A percentile compares a stretch with the other conserved stretches of the same genome.
These are phyloP conservation scores for Closterium sp. DNA, from an alignment of 139 green algal species.

Conservation along the genomic window DNA sequence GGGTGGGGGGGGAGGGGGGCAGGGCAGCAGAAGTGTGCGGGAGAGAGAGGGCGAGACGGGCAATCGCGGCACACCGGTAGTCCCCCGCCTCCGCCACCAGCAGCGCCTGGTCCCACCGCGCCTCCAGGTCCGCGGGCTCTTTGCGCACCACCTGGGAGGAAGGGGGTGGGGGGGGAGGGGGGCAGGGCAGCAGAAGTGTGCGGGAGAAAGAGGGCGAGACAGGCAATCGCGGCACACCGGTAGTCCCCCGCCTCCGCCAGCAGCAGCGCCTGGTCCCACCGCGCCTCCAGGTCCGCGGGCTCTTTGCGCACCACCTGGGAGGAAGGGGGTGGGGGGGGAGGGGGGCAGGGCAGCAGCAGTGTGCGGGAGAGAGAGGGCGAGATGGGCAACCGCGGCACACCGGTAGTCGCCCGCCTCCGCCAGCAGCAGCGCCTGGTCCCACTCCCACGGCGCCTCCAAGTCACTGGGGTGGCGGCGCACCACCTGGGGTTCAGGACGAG, in stretches of 20 bases:
- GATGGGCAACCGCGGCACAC: no score
- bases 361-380: no score
- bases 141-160: neutral
- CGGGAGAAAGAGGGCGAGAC: no score
- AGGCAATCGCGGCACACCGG: neutral
- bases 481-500: no score
- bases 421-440: slow-evolving; percentile 13
- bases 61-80: neutral
- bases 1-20: neutral
- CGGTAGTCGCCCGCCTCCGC: neutral
- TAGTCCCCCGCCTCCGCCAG: neutral
- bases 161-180: neutral
- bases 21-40: no score
- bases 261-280: slow-evolving; percentile 5
- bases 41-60: no score
- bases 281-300: neutral
- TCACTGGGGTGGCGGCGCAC: neutral
- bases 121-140: neutral
- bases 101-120: slow-evolving; percentile 1
- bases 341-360: no score
- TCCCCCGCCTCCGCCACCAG: neutral
- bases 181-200: no score
- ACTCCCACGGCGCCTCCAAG: neutral
- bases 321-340: neutral
- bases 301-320: neutral